phyloP scores from a whole-genome alignment of 768 basidiomycete genomes.

The Fistulinella prunicolor region DNA sequence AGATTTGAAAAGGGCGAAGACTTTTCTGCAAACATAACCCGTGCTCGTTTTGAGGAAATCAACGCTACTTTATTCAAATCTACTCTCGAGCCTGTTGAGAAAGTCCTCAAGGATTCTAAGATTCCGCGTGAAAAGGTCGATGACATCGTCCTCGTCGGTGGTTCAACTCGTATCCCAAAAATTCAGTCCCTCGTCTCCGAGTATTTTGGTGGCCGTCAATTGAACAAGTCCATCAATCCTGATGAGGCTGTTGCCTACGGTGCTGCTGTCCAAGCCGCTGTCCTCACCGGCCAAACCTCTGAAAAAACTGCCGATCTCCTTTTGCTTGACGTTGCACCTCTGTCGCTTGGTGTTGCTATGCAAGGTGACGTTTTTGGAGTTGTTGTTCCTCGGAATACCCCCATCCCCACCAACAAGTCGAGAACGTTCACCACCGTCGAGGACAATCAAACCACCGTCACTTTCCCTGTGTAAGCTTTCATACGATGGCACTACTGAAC shows the following conservation, averaged over 20 bases:
- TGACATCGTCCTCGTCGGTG: slow-evolving; percentile 99
- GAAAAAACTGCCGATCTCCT: slow-evolving; percentile 99
- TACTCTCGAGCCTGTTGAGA: slow-evolving; percentile 97
- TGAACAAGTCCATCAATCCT: slow-evolving; percentile 99
- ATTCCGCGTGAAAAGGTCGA: slow-evolving; percentile 96
- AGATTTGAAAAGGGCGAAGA: slow-evolving; percentile 73
- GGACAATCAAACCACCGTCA: slow-evolving; percentile 99
- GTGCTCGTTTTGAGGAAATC: slow-evolving; percentile 99
- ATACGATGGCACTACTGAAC: not conserved
- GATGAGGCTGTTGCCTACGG: slow-evolving; percentile 99
- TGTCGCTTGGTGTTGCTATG: slow-evolving; percentile 99
- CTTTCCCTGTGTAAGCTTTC: slow-evolving; percentile 87
- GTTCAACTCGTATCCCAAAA: slow-evolving; percentile 99
- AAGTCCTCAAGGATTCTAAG: slow-evolving; percentile 98
- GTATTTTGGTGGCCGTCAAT: slow-evolving; percentile 94
- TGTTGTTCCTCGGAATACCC: slow-evolving; percentile 98
- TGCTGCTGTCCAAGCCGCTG: slow-evolving; percentile 98
- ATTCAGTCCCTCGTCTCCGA: slow-evolving; percentile 98
- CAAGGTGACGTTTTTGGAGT: slow-evolving; percentile 99
- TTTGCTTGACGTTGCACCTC: slow-evolving; percentile 96
- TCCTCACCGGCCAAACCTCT: slow-evolving; percentile 97
- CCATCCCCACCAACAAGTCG: slow-evolving; percentile 99
- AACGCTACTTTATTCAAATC: slow-evolving; percentile 94
- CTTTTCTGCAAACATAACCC: slow-evolving; percentile 98
- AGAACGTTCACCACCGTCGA: slow-evolving; percentile 99